Percentiles rank a stretch among this genome's conserved stretches.
Evolutionary conservation across 352 stramenopile species (phyloP).

Genomic region (Pythium scleroteichum): DNA sequence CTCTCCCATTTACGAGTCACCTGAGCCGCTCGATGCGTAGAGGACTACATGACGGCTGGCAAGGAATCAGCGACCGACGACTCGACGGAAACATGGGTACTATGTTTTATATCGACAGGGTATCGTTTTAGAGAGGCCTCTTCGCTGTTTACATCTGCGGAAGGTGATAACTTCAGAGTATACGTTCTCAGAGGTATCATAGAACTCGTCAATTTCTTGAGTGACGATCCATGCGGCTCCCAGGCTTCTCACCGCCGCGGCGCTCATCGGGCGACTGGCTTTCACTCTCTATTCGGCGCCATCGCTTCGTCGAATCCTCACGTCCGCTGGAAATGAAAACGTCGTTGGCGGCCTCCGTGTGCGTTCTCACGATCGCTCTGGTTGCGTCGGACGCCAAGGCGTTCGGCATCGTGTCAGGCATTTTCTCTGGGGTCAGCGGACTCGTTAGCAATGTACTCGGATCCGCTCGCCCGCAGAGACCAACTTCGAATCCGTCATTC

Average conservation of each 20-base stretch:
- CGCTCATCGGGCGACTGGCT: background rate
- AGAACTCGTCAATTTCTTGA: no score
- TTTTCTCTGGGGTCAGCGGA: background rate
- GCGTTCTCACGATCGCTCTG: background rate
- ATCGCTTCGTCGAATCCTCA: background rate
- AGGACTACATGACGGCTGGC: no score
- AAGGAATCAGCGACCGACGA: no score
- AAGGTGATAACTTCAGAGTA: no score
- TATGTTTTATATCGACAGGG: no score
- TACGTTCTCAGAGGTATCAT: no score
- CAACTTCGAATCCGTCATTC: background rate
- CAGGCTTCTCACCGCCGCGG: background rate
- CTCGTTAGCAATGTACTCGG: background rate
- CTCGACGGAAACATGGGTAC: no score
- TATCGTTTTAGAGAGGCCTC: no score
- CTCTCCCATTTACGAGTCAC: no score
- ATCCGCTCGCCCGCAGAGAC: background rate
- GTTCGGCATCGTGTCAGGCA: background rate
- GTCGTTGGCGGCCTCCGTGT: background rate
- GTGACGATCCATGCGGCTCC: no score
- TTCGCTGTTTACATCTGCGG: no score
- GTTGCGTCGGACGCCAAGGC: background rate
- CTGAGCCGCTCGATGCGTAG: no score
- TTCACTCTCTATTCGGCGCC: background rate
- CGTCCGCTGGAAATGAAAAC: background rate